Evolutionary conservation across 768 basidiomycete genomes (phyloP), one percentile per base, ranked within the genome.

Genomic region (Mycena chlorophos): DNA sequence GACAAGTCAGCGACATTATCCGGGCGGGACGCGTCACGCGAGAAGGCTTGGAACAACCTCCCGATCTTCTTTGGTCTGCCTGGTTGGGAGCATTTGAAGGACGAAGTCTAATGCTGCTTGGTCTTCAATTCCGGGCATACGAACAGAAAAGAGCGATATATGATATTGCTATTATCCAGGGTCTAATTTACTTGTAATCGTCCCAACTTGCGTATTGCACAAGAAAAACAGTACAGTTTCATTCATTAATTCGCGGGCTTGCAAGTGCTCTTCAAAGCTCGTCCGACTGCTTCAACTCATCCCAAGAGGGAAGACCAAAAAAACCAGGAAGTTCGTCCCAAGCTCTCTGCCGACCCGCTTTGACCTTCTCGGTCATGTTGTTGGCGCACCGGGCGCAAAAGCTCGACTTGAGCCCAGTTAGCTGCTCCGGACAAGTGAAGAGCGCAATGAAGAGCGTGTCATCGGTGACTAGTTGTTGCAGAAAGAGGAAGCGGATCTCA

Each of bases 261-360:
- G n/a, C n/a, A n/a, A n/a, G n/a, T n/a, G n/a, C n/a, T n/a, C n/a
- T n/a, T n/a, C n/a, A n/a, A n/a, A n/a, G n/a, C n/a, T n/a, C n/a
- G n/a, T n/a, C n/a, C n/a, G n/a, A n/a, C n/a, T 56, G 45, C 30
- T 46, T 51, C 49, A 56, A n/a, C 25, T 56, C 55, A 26, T 16
- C 25, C 55, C 55, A 56, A 10, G 49, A n/a, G 2, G 55, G 4
- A 4, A 56, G 43, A 23, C 37, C 49, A 23, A 56, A 51, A 4
- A 45, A 31, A 5, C 30, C 23, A 3, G 55, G 55, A 8, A 56
- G 25, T 2, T 51, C 49, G 12, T 51, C 28, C 55, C 55, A 56
- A 28, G 43, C 19, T 30, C 46, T 56, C 26, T 56, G 30, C 42
- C 55, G 29, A 5, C 53, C 47, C 12, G 13, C 37, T 16, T 16